phyloP scores from a whole-genome alignment of 306 rosid genomes.

The Prunus davidiana region DNA sequence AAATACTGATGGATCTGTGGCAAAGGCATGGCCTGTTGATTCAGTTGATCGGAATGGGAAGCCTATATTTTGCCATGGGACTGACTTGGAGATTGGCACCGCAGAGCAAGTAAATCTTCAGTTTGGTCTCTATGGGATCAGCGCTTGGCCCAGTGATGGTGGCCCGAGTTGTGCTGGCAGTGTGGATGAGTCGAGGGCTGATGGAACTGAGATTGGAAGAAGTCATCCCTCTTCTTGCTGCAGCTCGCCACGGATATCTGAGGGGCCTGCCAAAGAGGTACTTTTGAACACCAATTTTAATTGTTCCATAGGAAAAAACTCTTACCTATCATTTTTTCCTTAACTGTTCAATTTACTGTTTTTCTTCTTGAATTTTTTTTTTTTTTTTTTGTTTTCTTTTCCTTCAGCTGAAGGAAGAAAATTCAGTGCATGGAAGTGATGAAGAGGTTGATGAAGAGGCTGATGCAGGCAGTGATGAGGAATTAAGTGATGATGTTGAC shows the following conservation, averaged over 20 bases:
- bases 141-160: conserved; percentile 93
- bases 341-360: neutral
- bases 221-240: conserved; percentile 79
- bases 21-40: conserved; percentile 96
- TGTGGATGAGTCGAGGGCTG: conserved; percentile 80
- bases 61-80: conserved; percentile 49
- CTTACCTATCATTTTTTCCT: neutral
- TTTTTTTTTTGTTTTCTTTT: neutral
- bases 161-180: conserved; percentile 93
- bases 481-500: conserved; percentile 63
- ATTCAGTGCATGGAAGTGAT: conserved; percentile 88
- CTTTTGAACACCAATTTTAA: neutral
- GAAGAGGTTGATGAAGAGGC: conserved; percentile 85
- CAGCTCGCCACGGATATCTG: conserved; percentile 85
- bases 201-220: conserved; percentile 77
- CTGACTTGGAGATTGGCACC: conserved; percentile 52
- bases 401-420: conserved; percentile 73
- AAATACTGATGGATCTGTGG: conserved; percentile 90
- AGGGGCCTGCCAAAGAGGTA: conserved; percentile 85
- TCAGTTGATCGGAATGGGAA: conserved; percentile 66
- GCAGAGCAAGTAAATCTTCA: conserved; percentile 92
- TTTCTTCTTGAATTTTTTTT: conserved; percentile 3
- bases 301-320: neutral
- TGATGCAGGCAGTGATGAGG: conserved; percentile 81
- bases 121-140: conserved; percentile 92